These are phyloP conservation scores for Stephanodiscus minutulus DNA, from an alignment of 108 stramenopile genomes.

Conservation along the genomic window DNA sequence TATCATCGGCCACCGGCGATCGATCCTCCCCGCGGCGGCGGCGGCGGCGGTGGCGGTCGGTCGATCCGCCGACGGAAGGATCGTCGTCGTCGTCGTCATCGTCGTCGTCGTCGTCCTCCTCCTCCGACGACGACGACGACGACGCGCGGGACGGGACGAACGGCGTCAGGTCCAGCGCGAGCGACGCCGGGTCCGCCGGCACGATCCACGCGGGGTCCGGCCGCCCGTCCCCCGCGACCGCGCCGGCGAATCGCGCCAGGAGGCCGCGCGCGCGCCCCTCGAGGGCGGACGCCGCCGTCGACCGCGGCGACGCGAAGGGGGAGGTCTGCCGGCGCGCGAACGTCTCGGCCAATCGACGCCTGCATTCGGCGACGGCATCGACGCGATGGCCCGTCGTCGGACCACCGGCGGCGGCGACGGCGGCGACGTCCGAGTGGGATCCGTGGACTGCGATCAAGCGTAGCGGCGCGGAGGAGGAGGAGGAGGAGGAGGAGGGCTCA, in stretches of 20 bases:
- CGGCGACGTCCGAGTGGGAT: neutral
- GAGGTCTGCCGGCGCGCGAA: slow-evolving; percentile 9
- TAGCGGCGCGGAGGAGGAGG: neutral
- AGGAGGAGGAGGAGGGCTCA: too few species aligned
- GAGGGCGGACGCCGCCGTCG: neutral
- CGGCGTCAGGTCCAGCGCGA: slow-evolving; percentile 18
- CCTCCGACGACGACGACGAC: neutral
- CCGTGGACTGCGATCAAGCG: slow-evolving; percentile 37
- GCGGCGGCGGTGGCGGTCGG: too few species aligned
- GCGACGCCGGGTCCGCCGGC: slow-evolving; percentile 10
- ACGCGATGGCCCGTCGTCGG: too few species aligned
- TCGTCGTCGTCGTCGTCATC: too few species aligned
- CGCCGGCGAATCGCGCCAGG: neutral
- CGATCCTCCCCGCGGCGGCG: neutral
- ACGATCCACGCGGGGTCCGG: slow-evolving; percentile 26
- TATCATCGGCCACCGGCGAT: neutral
- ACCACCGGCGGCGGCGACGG: neutral
- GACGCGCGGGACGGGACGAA: slow-evolving; percentile 5
- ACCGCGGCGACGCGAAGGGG: neutral
- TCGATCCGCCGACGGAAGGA: too few species aligned
- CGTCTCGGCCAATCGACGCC: slow-evolving; percentile 21
- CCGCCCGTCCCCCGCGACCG: slow-evolving; percentile 18
- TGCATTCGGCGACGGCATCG: slow-evolving; percentile 16
- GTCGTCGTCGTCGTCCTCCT: neutral
- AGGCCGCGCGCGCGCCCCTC: slow-evolving; percentile 28